These are phyloP conservation scores for Jatropha curcas DNA, from an alignment of 345 rosid species.

Conservation along the genomic window DNA sequence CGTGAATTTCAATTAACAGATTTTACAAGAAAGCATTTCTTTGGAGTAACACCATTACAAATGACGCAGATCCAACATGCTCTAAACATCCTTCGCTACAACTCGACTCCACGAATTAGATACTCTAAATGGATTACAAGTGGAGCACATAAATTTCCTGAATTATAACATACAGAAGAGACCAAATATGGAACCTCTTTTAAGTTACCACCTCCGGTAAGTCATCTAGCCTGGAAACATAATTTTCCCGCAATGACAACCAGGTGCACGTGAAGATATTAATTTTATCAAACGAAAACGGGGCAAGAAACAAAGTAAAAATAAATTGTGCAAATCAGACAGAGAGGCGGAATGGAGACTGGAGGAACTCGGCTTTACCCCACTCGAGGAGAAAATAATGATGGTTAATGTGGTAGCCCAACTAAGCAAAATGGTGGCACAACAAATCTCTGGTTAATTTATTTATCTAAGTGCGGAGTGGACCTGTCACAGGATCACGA, in stretches of 20 bases:
- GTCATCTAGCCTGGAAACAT: conserved; percentile 44
- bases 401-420: conserved; percentile 26
- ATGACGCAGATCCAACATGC: conserved; percentile 25
- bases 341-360: conserved; percentile 21
- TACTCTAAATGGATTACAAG: conserved; percentile 17
- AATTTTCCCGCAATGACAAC: conserved; percentile 47
- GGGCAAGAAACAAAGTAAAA: conserved; percentile 24
- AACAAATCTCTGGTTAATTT: conserved; percentile 23
- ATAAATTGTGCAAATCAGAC: conserved; percentile 27
- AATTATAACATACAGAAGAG: conserved; percentile 27
- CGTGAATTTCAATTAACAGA: conserved; percentile 17
- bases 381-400: conserved; percentile 20
- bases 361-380: conserved; percentile 32
- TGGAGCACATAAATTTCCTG: conserved; percentile 12
- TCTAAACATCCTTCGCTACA: conserved; percentile 25
- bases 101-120: conserved; percentile 14
- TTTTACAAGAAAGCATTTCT: conserved; percentile 26
- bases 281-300: conserved; percentile 28
- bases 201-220: conserved; percentile 75
- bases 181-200: conserved; percentile 23
- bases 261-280: conserved; percentile 60
- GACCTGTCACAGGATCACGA: conserved; percentile 60
- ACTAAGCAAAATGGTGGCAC: conserved; percentile 22
- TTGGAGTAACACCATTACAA: conserved; percentile 6
- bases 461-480: conserved; percentile 55